Evolutionary conservation across 257 asterid species (phyloP).

Genomic region (Datura wrightii): DNA sequence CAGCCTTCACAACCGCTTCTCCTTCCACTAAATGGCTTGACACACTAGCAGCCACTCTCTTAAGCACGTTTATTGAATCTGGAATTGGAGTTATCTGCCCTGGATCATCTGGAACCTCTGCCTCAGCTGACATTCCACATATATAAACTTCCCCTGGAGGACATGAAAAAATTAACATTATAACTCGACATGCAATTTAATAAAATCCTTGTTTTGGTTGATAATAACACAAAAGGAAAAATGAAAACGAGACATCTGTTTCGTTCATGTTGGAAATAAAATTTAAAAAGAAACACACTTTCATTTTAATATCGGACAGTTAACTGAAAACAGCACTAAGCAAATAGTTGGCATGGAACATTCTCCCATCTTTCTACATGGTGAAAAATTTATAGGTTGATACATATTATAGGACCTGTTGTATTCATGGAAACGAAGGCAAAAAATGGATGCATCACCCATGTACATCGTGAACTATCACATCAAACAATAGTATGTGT

Average conservation of each 20-base stretch:
- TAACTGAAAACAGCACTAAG: not conserved
- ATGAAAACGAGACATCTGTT: not conserved
- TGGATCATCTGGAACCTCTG: constrained; percentile 87
- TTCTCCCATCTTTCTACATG: not conserved
- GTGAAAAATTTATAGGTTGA: not conserved
- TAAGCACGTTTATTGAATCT: constrained; percentile 65
- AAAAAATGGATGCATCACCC: not conserved
- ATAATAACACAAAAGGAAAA: not conserved
- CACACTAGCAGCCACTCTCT: constrained; percentile 66
- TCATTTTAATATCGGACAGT: not conserved
- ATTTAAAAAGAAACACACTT: not conserved
- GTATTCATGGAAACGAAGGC: not conserved
- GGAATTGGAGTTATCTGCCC: constrained; percentile 69
- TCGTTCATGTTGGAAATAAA: not conserved
- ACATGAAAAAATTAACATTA: not conserved
- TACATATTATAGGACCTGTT: not conserved
- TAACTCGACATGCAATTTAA: not conserved
- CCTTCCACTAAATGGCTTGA: constrained; percentile 82
- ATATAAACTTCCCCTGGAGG: constrained; percentile 86
- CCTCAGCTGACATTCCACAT: constrained; percentile 90
- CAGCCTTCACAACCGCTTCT: constrained; percentile 69
- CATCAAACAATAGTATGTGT: not conserved
- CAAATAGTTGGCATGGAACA: not conserved
- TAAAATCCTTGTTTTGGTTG: not conserved
- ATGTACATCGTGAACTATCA: not conserved